These are phyloP conservation scores for Penicilliopsis zonata DNA, from an alignment of 495 filamentous ascomycete genomes.

Conservation along the genomic window DNA sequence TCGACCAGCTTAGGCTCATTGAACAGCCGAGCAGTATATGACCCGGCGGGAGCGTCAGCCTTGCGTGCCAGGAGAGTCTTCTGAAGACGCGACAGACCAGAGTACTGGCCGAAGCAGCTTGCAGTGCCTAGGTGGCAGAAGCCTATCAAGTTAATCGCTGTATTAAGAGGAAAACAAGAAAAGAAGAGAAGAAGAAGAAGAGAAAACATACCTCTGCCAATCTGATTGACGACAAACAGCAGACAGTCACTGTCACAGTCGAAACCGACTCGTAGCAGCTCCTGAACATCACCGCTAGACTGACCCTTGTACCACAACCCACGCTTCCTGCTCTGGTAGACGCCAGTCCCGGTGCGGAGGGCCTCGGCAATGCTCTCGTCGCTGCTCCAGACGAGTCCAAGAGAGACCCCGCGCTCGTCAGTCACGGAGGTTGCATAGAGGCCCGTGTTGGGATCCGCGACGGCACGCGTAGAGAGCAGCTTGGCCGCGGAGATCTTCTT, in stretches of 20 bases:
- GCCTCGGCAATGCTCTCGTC: conserved; percentile 81
- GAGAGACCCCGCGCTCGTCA: conserved; percentile 72
- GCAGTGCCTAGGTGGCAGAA: conserved; percentile 93
- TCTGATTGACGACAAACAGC: conserved; percentile 78
- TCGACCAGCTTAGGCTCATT: conserved; percentile 77
- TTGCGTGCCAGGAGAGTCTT: conserved; percentile 74
- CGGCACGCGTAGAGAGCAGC: conserved; percentile 55
- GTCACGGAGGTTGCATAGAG: conserved; percentile 79
- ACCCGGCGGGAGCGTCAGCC: conserved; percentile 67
- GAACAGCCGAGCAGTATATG: conserved; percentile 88
- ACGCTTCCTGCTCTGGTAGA: conserved; percentile 90
- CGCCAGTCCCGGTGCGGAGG: conserved; percentile 74
- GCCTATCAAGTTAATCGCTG: conserved; percentile 33
- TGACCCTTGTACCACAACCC: conserved; percentile 96
- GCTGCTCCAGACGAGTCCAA: conserved; percentile 90
- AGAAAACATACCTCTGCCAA: conserved; percentile 47
- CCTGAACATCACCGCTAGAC: conserved; percentile 83
- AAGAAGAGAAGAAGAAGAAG: not conserved
- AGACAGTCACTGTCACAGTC: conserved; percentile 93
- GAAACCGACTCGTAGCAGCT: conserved; percentile 68
- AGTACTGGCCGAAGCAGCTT: conserved; percentile 80
- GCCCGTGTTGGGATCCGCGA: conserved; percentile 74
- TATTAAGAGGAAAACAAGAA: too few relatives aligned
- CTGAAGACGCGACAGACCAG: conserved; percentile 70
- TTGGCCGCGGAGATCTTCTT: conserved; percentile 53